These are phyloP conservation scores for Wickerhamiella kurtzmanii DNA, from an alignment of 805 yeast genomes.

Conservation along the genomic window DNA sequence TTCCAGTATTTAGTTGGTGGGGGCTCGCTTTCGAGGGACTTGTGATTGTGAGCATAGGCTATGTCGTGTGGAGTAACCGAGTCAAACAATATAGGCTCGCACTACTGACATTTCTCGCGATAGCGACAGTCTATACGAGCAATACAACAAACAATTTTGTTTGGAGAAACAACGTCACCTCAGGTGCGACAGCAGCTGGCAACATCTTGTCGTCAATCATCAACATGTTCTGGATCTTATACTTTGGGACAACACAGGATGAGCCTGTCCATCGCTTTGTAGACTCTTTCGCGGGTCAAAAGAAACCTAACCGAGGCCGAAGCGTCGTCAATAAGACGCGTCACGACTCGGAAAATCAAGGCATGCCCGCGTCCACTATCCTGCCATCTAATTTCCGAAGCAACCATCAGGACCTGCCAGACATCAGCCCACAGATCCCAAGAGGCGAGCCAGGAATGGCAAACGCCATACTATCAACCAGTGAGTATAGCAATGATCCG, in stretches of 20 bases:
- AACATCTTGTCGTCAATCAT: slow-evolving; percentile 69
- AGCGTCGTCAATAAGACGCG: not conserved
- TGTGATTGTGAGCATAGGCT: slow-evolving; percentile 37
- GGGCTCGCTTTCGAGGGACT: slow-evolving; percentile 70
- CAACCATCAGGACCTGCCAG: too few species aligned
- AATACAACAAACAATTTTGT: slow-evolving; percentile 72
- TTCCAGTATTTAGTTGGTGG: slow-evolving; percentile 95
- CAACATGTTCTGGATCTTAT: slow-evolving; percentile 73
- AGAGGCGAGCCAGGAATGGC: too few species aligned
- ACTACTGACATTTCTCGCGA: slow-evolving; percentile 42
- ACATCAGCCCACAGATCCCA: too few species aligned
- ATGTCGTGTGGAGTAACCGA: slow-evolving; percentile 45
- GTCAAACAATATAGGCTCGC: slow-evolving; percentile 51
- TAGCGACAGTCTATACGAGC: slow-evolving; percentile 74
- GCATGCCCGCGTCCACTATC: not conserved
- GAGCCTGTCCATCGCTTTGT: slow-evolving; percentile 77
- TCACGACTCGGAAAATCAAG: not conserved
- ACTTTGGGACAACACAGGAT: slow-evolving; percentile 80
- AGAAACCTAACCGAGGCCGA: slow-evolving; percentile 4
- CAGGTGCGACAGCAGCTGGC: slow-evolving; percentile 87
- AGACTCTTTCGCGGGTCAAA: slow-evolving; percentile 56
- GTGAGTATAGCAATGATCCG: too few species aligned
- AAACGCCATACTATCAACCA: too few species aligned
- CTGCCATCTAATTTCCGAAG: too few species aligned
- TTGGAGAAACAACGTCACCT: slow-evolving; percentile 48